Evolutionary conservation across 2,329 filamentous ascomycete genomes (phyloP), one percentile per base, ranked within the genome.

Genomic region (Aspergillus neoniger): DNA sequence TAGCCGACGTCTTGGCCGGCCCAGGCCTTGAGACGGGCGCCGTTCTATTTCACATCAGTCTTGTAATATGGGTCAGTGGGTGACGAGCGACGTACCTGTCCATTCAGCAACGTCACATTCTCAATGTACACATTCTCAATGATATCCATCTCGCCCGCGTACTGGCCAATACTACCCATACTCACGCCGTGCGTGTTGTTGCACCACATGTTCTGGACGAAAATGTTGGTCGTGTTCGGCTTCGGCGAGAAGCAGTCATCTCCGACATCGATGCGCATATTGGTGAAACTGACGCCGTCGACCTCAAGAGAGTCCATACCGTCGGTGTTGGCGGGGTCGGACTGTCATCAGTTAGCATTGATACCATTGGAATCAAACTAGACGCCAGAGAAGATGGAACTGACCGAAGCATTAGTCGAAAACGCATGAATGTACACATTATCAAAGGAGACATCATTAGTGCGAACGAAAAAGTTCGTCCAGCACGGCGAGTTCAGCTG

Each of bases 221-320:
- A 80, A 30, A 87, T 75, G 59, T 86, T 83, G 21, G 80, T 81
- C 7, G 82, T 83, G 67, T 87, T 87, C 7, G 83, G 82, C 70
- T 87, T 87, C 6, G 85, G 82, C 1, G 83, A 85, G 74, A 87
- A 86, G 70, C 85, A 87, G 70, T 87, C 85, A 60, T 86, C 83
- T n/a, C 82, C 83, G 44, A 83, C 82, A 56, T 85, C 81, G 23
- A 85, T 79, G 70, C 79, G 81, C 1, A 79, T 75, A 25, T 82
- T 79, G 59, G 80, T 80, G 17, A 86, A 81, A 0, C 72, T 81
- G 7, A 88, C 70, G 0, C 80, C 80, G 55, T 85, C 80, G 32
- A 85, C 81, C 57, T 86, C 86, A 57, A 84, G 76, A 0, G 83
- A 83, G 74, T 88, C 85, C 71, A 87, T 86, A 44, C 86, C 86